phyloP scores from a whole-genome alignment of 257 asterid genomes.

The Sherardia arvensis region DNA sequence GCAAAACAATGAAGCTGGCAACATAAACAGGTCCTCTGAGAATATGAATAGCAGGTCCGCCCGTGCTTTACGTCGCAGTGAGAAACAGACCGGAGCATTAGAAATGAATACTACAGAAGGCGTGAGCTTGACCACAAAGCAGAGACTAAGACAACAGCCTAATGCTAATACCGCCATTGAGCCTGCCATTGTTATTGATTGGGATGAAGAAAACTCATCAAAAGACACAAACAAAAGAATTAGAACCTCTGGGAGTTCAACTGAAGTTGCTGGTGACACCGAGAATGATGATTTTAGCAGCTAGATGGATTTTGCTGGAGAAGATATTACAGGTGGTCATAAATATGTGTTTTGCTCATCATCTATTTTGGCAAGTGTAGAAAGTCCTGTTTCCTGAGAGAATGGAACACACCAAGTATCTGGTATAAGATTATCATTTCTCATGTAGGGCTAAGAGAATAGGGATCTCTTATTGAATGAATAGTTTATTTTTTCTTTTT shows the following conservation, averaged over 20 bases:
- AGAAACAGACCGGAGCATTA: slow-evolving; percentile 39
- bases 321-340: not conserved
- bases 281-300: not conserved
- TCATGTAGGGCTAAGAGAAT: not conserved
- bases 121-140: slow-evolving; percentile 35
- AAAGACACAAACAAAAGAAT: slow-evolving; percentile 1
- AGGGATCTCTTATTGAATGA: not conserved
- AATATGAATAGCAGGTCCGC: slow-evolving; percentile 20
- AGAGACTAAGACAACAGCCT: slow-evolving; percentile 54
- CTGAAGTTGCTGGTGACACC: not conserved
- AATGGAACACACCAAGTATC: not conserved
- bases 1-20: slow-evolving; percentile 6
- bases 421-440: not conserved
- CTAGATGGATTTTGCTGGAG: not conserved
- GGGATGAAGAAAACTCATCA: slow-evolving; percentile 42
- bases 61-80: slow-evolving; percentile 30
- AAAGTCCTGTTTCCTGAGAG: not conserved
- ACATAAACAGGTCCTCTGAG: not conserved
- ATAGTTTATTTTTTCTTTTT: no score
- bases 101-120: slow-evolving; percentile 34
- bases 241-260: not conserved
- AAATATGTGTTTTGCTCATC: not conserved
- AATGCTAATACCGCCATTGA: slow-evolving; percentile 41
- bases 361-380: not conserved
- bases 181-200: slow-evolving; percentile 39